Percentiles rank a stretch among this genome's conserved stretches.
phyloP scores from a whole-genome alignment of 768 basidiomycete species.

The Austroboletus festivus region DNA sequence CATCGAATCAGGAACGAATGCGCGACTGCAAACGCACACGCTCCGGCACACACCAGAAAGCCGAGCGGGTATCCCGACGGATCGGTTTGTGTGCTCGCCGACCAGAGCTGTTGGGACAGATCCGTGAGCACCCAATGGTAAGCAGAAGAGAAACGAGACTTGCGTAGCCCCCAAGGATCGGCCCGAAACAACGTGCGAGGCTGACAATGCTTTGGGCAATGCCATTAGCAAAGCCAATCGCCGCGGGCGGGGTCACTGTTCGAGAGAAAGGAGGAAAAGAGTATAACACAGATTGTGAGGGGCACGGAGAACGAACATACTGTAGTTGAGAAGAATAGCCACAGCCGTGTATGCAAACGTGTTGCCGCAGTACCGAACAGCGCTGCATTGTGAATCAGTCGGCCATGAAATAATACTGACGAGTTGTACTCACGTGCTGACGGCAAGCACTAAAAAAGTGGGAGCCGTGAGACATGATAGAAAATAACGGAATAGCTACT shows the following conservation, averaged over 20 bases:
- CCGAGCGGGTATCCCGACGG: conserved; percentile 74
- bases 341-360: conserved; percentile 91
- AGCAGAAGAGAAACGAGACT: conserved; percentile 5
- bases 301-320: conserved; percentile 38
- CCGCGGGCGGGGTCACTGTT: conserved; percentile 84
- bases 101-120: conserved; percentile 64
- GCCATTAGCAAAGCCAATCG: conserved; percentile 91
- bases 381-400: conserved; percentile 43
- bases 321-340: conserved; percentile 84
- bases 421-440: conserved; percentile 69
- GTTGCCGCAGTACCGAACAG: conserved; percentile 81
- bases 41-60: conserved; percentile 62
- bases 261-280: background rate
- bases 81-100: conserved; percentile 61
- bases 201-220: conserved; percentile 95
- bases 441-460: conserved; percentile 50
- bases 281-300: background rate
- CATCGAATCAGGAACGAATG: conserved; percentile 74
- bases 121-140: background rate
- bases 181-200: conserved; percentile 87
- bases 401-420: background rate
- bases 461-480: conserved; percentile 7
- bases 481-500: conserved; percentile 22
- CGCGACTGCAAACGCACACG: conserved; percentile 60
- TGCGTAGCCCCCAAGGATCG: conserved; percentile 81